Evolutionary conservation across 2,329 filamentous ascomycete genomes (phyloP), one percentile per base, ranked within the genome.

Genomic region (Zymoseptoria passerinii): DNA sequence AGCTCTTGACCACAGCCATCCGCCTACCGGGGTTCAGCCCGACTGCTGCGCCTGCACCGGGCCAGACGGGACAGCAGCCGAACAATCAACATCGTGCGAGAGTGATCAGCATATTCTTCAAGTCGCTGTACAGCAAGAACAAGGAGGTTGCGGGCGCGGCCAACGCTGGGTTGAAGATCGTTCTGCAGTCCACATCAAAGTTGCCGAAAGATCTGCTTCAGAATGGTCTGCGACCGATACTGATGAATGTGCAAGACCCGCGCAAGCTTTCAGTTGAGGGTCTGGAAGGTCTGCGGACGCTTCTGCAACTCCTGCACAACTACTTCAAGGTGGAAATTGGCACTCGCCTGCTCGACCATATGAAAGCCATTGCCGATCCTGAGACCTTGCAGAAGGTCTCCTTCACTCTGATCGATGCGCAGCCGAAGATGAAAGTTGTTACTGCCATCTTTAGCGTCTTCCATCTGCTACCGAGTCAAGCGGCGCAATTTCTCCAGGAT

Each of bases 261-360:
- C 90, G 95, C 72, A 87, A 92, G 58, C 78, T 99, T 19, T 95
- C 86, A 19, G 89, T 92, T 0, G 88, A 92, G 67, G 92, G 92
- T 2, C 78, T 99, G 4, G 92, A 97, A 71, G 95, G 95, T 27
- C 78, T 99, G 29, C 92, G 92, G 18, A 85, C 92, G 48, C 80
- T 99, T 1, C 76, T 99, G 60, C 92, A 94, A 63, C 80, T 99
- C 1, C 79, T 99, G 18, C 99, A 92, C 0, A 97, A 94, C 60
- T 99, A 99, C 73, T 99, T 99, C 76, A 99, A 99, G 75, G 92
- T 97, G 0, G 94, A 99, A 71, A 99, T 99, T 56, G 95, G 94
- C 6, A 84, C 90, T 20, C 84, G 94, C 23, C 77, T 99, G n/a
- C 80, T 99, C 8, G 92, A 97, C 63, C 94, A 99, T 68, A 88